phyloP scores from a whole-genome alignment of 306 rosid genomes.

The Malus sieversii region DNA sequence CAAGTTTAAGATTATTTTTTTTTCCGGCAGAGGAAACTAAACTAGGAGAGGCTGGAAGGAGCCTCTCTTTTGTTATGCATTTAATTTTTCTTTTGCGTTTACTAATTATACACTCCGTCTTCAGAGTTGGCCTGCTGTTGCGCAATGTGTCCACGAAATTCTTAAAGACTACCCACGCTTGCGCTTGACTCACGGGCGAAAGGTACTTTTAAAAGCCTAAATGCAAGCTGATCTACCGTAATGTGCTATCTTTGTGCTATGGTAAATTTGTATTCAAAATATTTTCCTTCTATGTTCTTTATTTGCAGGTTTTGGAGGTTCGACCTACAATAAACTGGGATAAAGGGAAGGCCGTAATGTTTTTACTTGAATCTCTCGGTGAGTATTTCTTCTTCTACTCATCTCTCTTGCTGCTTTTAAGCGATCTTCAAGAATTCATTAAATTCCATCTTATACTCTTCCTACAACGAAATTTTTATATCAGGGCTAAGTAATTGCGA shows the following conservation, averaged over 20 bases:
- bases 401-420: background rate
- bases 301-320: conserved; percentile 82
- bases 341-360: conserved; percentile 93
- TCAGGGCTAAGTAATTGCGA: conserved; percentile 62
- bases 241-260: background rate
- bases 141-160: conserved; percentile 50
- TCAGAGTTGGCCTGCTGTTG: conserved; percentile 71
- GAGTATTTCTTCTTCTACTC: conserved; percentile 10
- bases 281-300: background rate
- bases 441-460: conserved; percentile 7
- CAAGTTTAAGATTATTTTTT: background rate
- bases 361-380: conserved; percentile 94
- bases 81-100: background rate
- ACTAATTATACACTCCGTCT: conserved; percentile 1
- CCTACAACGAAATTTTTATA: conserved; percentile 23
- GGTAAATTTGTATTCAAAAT: background rate
- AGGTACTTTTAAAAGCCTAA: conserved; percentile 40
- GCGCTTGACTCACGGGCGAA: conserved; percentile 83
- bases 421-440: background rate
- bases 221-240: background rate
- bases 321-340: conserved; percentile 91
- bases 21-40: background rate
- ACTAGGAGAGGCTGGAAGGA: background rate
- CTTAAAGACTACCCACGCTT: conserved; percentile 59
- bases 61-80: background rate